Percentiles rank a stretch among this genome's conserved stretches.
These are phyloP conservation scores for Phytophthora macrochlamydospora DNA, from an alignment of 352 stramenopile genomes.

Conservation along the genomic window DNA sequence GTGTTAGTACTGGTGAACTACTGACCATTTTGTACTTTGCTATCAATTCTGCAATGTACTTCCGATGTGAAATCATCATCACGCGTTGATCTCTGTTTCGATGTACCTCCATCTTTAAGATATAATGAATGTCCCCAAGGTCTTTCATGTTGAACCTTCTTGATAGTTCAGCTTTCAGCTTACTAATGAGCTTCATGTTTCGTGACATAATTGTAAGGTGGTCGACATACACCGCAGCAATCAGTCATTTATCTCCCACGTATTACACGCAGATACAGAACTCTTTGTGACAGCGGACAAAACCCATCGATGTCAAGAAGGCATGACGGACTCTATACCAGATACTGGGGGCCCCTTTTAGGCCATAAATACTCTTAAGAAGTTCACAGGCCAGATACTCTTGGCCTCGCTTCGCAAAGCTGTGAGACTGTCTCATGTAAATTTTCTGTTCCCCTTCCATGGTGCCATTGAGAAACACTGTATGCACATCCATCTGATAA, in stretches of 20 bases:
- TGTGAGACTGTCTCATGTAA: conserved; percentile 17
- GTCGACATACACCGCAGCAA: conserved; percentile 37
- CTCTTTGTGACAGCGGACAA: conserved; percentile 30
- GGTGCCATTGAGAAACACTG: conserved; percentile 12
- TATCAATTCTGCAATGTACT: conserved; percentile 6
- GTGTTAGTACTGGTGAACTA: conserved; percentile 1
- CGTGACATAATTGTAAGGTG: conserved; percentile 29
- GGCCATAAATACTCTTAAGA: conserved; percentile 11
- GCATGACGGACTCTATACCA: conserved; percentile 29
- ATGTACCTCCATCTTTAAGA: conserved; percentile 25
- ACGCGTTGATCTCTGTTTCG: background rate
- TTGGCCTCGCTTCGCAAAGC: conserved; percentile 15
- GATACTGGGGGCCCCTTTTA: conserved; percentile 19
- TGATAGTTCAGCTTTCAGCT: conserved; percentile 25
- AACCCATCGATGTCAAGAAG: conserved; percentile 18
- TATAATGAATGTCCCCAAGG: conserved; percentile 17
- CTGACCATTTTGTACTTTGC: background rate
- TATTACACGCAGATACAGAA: conserved; percentile 27
- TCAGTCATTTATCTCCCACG: conserved; percentile 32
- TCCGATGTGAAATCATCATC: conserved; percentile 2
- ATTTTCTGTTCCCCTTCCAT: conserved; percentile 22
- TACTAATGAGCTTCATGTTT: conserved; percentile 17
- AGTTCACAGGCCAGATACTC: conserved; percentile 22
- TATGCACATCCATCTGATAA: conserved; percentile 21
- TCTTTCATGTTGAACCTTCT: conserved; percentile 40